Base-by-base conservation (phyloP, 73 alveolate species). In the Symbiodinium natans region DNA sequence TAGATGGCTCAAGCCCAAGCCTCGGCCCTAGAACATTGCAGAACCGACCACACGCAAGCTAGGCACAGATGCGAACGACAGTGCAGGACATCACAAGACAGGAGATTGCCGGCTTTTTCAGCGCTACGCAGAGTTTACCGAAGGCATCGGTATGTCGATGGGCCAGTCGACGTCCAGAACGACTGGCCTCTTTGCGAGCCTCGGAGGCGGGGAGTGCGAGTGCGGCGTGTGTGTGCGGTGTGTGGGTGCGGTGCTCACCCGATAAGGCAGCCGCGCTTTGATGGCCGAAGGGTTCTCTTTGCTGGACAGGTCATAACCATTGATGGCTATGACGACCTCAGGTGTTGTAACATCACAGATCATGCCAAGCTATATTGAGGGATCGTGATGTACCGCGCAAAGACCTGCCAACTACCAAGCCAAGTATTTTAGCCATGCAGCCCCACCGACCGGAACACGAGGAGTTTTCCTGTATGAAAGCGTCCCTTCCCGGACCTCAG, bases 151-250 rank as follows among this genome's bases (percentile, higher is more conserved):
- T 34, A 71, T 71, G 15, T 90, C 97, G 34, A 90, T 73, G 39
- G 97, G 97, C 97, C 97, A 90, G 77, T 90, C 87, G 42, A 90
- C 80, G 80, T 90, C 97, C 77, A 90, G 39, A n/a, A 73, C 97
- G 39, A 90, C 97, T 5, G 97, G 97, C 52, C 97, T 52, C 80
- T 73, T 90, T 17, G 97, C 97, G 38, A 90, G 54, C 97, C 97
- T 90, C 21, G 80, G 89, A 3, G 41, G 36, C 82, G 23, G 71
- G 23, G 71, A 4, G n/a, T n/a, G n/a, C n/a, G n/a, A n/a, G n/a
- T n/a, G n/a, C n/a, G n/a, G n/a, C n/a, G n/a, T n/a, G n/a, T n/a
- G n/a, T n/a, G n/a, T n/a, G n/a, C n/a, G n/a, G n/a, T n/a, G n/a
- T n/a, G n/a, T n/a, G n/a, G n/a, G n/a, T n/a, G n/a, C n/a, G n/a